These are phyloP conservation scores for Geosmithia morbida DNA, from an alignment of 2,329 filamentous ascomycete genomes.

Conservation along the genomic window DNA sequence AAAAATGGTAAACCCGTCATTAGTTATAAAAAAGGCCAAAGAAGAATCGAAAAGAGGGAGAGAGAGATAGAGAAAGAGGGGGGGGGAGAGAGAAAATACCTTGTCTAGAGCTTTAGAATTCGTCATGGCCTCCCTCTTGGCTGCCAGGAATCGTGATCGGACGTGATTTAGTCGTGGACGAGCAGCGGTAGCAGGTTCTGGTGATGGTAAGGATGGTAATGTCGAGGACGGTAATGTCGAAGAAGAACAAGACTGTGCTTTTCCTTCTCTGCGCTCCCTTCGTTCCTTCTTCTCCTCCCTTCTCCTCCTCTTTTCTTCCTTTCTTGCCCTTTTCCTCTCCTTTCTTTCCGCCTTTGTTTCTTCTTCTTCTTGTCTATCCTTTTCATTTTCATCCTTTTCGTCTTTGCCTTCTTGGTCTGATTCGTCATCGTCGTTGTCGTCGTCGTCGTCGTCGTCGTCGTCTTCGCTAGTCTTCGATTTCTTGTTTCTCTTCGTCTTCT, in stretches of 20 bases:
- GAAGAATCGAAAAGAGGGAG: too few relatives aligned
- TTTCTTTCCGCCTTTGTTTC: constrained; percentile 25
- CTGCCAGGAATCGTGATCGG: constrained; percentile 69
- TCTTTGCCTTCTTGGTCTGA: constrained; percentile 20
- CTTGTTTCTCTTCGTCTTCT: constrained; percentile 19
- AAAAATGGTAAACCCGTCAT: neutral
- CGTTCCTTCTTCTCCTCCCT: constrained; percentile 32
- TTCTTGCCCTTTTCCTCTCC: constrained; percentile 28
- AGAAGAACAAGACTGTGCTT: constrained; percentile 2
- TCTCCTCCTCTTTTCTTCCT: constrained; percentile 31
- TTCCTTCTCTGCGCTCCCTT: constrained; percentile 23
- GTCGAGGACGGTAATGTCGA: constrained; percentile 6
- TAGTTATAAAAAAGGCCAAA: too few relatives aligned
- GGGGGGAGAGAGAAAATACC: constrained; percentile 25
- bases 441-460: neutral
- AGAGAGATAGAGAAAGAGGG: too few relatives aligned
- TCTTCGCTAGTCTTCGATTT: constrained; percentile 7
- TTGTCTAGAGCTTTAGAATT: constrained; percentile 76
- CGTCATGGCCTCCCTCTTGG: constrained; percentile 73
- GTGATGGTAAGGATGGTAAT: neutral
- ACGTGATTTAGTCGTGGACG: constrained; percentile 45
- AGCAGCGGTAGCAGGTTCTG: constrained; percentile 14
- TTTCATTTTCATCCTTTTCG: constrained; percentile 18
- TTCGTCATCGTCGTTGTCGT: constrained; percentile 1
- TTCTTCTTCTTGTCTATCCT: constrained; percentile 22